Evolutionary conservation across 257 asterid genomes (phyloP).

Genomic region (Nemophila menziesii): DNA sequence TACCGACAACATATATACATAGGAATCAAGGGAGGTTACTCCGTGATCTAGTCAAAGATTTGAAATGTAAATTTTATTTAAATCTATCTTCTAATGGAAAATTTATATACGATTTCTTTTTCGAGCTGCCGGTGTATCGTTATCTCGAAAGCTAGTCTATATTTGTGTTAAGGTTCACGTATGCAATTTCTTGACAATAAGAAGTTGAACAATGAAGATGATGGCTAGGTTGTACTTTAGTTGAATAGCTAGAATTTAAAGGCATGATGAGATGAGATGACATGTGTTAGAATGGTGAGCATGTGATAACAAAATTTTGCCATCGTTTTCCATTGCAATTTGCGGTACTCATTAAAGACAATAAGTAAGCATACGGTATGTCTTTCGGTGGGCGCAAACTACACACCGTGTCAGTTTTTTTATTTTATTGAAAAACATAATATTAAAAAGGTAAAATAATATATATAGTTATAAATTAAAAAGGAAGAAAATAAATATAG

Average conservation of each 20-base stretch:
- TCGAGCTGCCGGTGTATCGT: no score
- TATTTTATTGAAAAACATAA: background rate
- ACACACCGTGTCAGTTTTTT: background rate
- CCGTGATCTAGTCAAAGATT: no score
- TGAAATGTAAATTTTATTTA: no score
- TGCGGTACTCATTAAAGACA: background rate
- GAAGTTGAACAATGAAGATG: slow-evolving; percentile 5
- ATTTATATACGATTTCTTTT: no score
- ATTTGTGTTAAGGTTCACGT: slow-evolving; percentile 7
- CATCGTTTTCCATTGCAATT: background rate
- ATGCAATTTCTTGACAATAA: background rate
- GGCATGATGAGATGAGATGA: background rate
- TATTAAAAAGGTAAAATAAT: no score
- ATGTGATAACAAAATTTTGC: background rate
- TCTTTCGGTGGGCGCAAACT: background rate
- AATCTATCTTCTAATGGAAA: no score
- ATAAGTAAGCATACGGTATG: slow-evolving; percentile 4
- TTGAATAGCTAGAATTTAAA: background rate
- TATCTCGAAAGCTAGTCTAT: slow-evolving; percentile 2
- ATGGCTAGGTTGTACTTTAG: background rate
- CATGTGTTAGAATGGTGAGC: background rate
- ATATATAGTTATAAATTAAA: no score
- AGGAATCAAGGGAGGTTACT: no score
- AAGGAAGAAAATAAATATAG: no score
- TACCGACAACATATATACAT: no score